A percentile compares a stretch with the other conserved stretches of the same genome.
phyloP scores from a whole-genome alignment of 371 early-diverging fungal species.

The Apophysomyces ossiformis region DNA sequence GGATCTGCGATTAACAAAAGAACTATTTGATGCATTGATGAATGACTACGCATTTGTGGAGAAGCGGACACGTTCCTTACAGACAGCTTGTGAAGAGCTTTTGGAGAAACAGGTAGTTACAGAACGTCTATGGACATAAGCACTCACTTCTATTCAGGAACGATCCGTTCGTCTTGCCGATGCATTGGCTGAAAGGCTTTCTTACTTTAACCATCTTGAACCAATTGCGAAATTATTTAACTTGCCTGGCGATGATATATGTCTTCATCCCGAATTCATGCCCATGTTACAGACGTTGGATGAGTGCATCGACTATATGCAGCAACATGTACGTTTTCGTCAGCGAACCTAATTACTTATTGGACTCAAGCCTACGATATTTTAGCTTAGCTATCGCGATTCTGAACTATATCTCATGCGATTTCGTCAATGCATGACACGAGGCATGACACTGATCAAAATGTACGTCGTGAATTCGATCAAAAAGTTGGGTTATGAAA shows the following conservation, averaged over 20 bases:
- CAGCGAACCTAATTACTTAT: neutral
- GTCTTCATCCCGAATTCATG: conserved; percentile 75
- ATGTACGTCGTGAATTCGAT: conserved; percentile 79
- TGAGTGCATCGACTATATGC: conserved; percentile 80
- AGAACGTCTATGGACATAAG: neutral
- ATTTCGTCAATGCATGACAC: conserved; percentile 89
- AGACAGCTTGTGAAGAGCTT: conserved; percentile 80
- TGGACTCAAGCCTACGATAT: neutral
- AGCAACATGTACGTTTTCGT: conserved; percentile 61
- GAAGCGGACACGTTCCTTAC: conserved; percentile 72
- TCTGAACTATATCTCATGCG: conserved; percentile 90
- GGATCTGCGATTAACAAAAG: conserved; percentile 56
- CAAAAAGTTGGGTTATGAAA: conserved; percentile 66
- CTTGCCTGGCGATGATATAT: conserved; percentile 83
- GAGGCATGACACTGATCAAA: conserved; percentile 88
- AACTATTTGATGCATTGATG: conserved; percentile 63
- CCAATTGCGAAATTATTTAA: conserved; percentile 78
- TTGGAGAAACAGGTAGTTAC: conserved; percentile 65
- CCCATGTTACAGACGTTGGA: conserved; percentile 80
- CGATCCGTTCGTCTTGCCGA: conserved; percentile 70
- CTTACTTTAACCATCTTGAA: conserved; percentile 83
- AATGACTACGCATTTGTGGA: conserved; percentile 77
- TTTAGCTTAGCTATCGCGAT: conserved; percentile 75
- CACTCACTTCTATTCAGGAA: conserved; percentile 35
- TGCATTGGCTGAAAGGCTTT: conserved; percentile 63